Evolutionary conservation across 768 basidiomycete genomes (phyloP).

Genomic region (Pleurotus sapidus): DNA sequence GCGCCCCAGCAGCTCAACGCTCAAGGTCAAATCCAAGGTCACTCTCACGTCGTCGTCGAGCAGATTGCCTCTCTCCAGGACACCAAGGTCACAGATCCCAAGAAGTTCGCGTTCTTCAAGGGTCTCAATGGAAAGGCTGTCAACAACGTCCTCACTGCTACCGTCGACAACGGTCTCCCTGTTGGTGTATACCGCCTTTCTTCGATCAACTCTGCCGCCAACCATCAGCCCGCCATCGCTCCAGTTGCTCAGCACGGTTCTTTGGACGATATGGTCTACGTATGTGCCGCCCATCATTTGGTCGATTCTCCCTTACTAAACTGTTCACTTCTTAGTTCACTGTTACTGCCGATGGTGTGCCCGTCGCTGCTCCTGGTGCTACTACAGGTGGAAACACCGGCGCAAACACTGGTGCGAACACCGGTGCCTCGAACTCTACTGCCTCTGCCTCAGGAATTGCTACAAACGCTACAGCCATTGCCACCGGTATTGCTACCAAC

Average conservation of each 20-base stretch:
- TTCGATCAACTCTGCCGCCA: conserved; percentile 48
- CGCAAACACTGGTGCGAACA: conserved; percentile 10
- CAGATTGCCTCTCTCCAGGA: conserved; percentile 36
- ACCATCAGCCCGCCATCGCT: conserved; percentile 48
- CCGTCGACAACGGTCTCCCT: conserved; percentile 49
- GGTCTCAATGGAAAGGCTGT: conserved; percentile 45
- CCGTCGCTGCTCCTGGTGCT: conserved; percentile 7
- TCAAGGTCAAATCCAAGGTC: conserved; percentile 43
- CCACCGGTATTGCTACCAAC: conserved; percentile 10
- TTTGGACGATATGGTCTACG: conserved; percentile 46
- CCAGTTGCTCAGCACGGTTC: conserved; percentile 49
- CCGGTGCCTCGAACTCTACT: conserved; percentile 9
- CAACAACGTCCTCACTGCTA: conserved; percentile 48
- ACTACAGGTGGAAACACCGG: neutral
- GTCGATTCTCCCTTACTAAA: neutral
- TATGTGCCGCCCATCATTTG: conserved; percentile 18
- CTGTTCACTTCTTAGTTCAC: conserved; percentile 22
- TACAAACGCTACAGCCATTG: conserved; percentile 12
- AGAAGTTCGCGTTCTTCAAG: conserved; percentile 65
- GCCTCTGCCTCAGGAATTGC: neutral
- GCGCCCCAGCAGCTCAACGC: conserved; percentile 49
- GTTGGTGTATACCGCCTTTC: conserved; percentile 54
- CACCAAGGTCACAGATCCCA: conserved; percentile 44
- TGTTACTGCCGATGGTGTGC: conserved; percentile 27
- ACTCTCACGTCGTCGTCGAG: conserved; percentile 58